Percentiles rank a stretch among this genome's conserved stretches.
Conservation (phyloP, 2,329 filamentous ascomycete species). For the Trichoderma citrinoviride region DNA sequence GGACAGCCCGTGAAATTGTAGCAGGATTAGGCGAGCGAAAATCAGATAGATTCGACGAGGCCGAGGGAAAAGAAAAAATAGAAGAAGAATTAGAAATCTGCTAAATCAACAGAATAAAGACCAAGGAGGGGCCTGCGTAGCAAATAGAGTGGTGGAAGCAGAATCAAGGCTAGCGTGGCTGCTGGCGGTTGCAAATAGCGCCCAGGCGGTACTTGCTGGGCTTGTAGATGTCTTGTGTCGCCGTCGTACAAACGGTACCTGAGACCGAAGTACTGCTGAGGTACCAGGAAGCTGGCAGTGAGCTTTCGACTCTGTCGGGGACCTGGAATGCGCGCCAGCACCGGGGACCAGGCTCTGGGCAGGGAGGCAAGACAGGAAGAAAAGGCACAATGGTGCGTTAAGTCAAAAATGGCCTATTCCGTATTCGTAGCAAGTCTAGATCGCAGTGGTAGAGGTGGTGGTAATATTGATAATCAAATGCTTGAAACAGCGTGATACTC, state of each 20-base stretch:
- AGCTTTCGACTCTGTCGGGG: background rate
- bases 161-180: constrained; percentile 13
- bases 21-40: constrained; percentile 2
- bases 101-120: background rate
- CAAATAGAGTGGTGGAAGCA: constrained; percentile 16
- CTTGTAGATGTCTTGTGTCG: background rate
- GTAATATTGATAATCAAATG: background rate
- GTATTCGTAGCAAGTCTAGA: background rate
- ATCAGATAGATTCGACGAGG: background rate
- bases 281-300: background rate
- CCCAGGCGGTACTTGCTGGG: background rate
- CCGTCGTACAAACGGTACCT: background rate
- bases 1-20: constrained; percentile 3
- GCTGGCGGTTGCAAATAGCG: background rate
- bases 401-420: background rate
- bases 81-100: no score
- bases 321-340: background rate
- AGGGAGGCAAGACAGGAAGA: background rate
- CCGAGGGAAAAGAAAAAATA: background rate
- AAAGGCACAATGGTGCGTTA: background rate
- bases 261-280: background rate
- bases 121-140: background rate
- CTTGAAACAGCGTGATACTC: background rate
- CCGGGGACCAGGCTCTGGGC: background rate
- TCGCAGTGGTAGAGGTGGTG: background rate